Evolutionary conservation across 768 basidiomycete genomes (phyloP), one percentile per base, ranked within the genome.

Genomic region (Pleurotus citrinopileatus): DNA sequence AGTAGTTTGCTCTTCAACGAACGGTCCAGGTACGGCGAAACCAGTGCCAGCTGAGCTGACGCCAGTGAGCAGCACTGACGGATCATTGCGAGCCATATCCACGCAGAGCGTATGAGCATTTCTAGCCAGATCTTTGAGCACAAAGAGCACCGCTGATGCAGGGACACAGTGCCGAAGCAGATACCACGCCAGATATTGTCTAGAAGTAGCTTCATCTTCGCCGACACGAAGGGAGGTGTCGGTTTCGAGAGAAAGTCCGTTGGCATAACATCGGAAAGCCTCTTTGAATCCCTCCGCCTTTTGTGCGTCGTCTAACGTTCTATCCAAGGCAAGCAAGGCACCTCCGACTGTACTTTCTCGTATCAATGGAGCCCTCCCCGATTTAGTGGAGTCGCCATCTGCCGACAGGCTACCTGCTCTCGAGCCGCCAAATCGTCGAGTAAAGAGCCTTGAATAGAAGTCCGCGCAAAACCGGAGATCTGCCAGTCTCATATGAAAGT

Each of bases 361-460:
- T 22, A 93, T 76, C 20, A 93, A 75, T 0, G 88, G 78, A 0
- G 86, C 22, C 34, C 15, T 51, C 6, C 19, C 23, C 19, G 29
- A n/a, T 4, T 23, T 23, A 15, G 19, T 12, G 3, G 19, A 12
- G 32, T 20, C 17, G 7, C 6, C 13, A 8, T 40, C 38, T 17
- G 34, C 17, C 12, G 23, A 23, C n/a, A 17, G 15, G 2, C 75
- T 68, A 55, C 85, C 84, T 60, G 83, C 81, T 61, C 89, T 87
- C 4, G 75, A 57, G 3, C 88, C 89, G 57, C 87, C 87, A 68
- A 91, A 91, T 13, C 83, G 77, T 37, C 86, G 74, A 15, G 89
- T 87, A 65, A 83, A 91, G 2, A 90, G 76, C 62, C 82, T 85
- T 60, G 78, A 75, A 58, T 91, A 92, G 65, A 91, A 93, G 63